Evolutionary conservation across 2,329 filamentous ascomycete genomes (phyloP).

Genomic region (Beauveria bassiana): DNA sequence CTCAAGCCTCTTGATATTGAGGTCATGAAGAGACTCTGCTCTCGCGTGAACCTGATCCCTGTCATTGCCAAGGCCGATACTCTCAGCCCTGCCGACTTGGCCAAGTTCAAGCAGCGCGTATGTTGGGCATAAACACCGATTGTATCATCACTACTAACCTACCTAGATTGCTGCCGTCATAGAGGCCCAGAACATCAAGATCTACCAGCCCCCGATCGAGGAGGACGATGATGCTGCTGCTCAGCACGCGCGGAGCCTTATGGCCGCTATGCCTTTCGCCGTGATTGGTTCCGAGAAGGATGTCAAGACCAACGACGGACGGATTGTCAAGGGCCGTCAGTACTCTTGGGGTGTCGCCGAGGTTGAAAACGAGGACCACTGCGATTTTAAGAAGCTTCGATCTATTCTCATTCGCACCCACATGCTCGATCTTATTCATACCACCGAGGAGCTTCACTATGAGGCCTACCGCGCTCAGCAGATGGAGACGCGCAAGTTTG

Average conservation of each 20-base stretch:
- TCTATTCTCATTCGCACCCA: slow-evolving; percentile 98
- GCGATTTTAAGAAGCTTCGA: slow-evolving; percentile 99
- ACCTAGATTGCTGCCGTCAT: slow-evolving; percentile 83
- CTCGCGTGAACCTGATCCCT: slow-evolving; percentile 95
- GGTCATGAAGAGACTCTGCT: slow-evolving; percentile 99
- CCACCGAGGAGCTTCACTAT: slow-evolving; percentile 98
- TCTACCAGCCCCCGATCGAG: slow-evolving; percentile 95
- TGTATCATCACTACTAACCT: slow-evolving; percentile 19
- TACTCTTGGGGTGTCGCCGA: slow-evolving; percentile 99
- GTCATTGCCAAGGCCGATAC: slow-evolving; percentile 99
- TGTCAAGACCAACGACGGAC: slow-evolving; percentile 90
- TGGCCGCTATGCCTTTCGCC: slow-evolving; percentile 96
- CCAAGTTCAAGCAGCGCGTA: slow-evolving; percentile 93
- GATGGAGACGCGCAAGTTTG: slow-evolving; percentile 99
- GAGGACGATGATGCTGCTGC: slow-evolving; percentile 97
- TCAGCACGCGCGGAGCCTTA: slow-evolving; percentile 87
- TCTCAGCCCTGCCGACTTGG: slow-evolving; percentile 82
- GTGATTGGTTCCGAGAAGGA: slow-evolving; percentile 99
- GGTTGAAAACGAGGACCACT: slow-evolving; percentile 99
- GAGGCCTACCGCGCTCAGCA: slow-evolving; percentile 98
- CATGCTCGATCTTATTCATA: slow-evolving; percentile 99
- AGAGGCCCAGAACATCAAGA: slow-evolving; percentile 98
- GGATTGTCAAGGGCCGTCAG: slow-evolving; percentile 97
- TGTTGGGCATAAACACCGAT: slow-evolving; percentile 23
- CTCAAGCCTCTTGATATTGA: slow-evolving; percentile 98